These are phyloP conservation scores for Fusarium albidum DNA, from an alignment of 2,329 filamentous ascomycete genomes.

Conservation along the genomic window DNA sequence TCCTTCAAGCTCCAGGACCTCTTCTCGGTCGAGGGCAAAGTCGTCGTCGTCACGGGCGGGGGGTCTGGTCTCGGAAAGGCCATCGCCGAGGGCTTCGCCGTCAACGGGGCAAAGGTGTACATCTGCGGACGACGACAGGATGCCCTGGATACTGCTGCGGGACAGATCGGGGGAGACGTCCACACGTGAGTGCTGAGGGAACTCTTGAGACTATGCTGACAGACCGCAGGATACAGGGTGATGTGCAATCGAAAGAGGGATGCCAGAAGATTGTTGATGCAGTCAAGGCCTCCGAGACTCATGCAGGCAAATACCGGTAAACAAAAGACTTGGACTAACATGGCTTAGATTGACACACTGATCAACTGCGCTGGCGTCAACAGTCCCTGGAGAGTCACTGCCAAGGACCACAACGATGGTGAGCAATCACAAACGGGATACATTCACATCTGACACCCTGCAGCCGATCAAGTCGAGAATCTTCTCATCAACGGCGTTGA, in stretches of 20 bases:
- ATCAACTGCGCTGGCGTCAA: not conserved
- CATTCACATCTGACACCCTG: not conserved
- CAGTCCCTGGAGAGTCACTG: not conserved
- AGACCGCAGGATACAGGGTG: constrained; percentile 35
- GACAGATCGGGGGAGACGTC: constrained; percentile 32
- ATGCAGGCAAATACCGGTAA: constrained; percentile 7
- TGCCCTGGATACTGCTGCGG: constrained; percentile 47
- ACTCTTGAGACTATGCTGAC: too few relatives aligned
- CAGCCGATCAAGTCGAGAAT: not conserved
- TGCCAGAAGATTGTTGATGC: constrained; percentile 35
- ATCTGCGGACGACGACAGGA: constrained; percentile 53
- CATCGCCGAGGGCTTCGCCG: constrained; percentile 51
- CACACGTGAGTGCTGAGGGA: constrained; percentile 19
- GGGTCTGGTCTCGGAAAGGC: constrained; percentile 56
- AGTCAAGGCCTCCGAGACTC: constrained; percentile 32
- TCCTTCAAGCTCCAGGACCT: constrained; percentile 41
- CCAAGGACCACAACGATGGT: not conserved
- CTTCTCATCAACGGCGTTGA: not conserved
- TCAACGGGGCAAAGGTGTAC: constrained; percentile 57
- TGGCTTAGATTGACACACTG: not conserved
- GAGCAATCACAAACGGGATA: not conserved
- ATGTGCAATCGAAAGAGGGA: constrained; percentile 37
- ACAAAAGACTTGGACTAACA: not conserved
- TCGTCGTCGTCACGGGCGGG: constrained; percentile 54
- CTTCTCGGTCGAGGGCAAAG: constrained; percentile 49